These are phyloP conservation scores for Scleroderma citrinum DNA, from an alignment of 768 basidiomycete genomes.

Conservation along the genomic window DNA sequence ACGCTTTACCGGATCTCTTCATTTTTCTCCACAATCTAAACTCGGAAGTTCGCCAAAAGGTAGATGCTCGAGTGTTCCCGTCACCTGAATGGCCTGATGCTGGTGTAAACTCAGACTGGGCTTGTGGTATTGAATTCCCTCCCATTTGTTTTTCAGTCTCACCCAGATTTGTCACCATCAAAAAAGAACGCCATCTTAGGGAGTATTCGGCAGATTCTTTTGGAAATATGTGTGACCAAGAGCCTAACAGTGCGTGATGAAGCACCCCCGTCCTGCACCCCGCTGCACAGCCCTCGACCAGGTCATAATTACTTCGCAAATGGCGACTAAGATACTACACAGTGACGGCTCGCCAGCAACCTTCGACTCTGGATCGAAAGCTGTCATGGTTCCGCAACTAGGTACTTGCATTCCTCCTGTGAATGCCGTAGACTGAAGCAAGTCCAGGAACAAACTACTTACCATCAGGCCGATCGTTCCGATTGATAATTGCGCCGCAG, in stretches of 20 bases:
- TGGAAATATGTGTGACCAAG: slow-evolving; percentile 41
- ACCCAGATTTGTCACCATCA: slow-evolving; percentile 32
- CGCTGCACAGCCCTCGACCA: slow-evolving; percentile 16
- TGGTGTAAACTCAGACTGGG: slow-evolving; percentile 36
- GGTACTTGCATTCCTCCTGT: slow-evolving; percentile 32
- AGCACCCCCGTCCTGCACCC: slow-evolving; percentile 1
- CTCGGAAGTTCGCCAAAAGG: slow-evolving; percentile 43
- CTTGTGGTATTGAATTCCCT: slow-evolving; percentile 64
- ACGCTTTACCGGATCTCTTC: slow-evolving; percentile 49
- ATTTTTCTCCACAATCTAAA: slow-evolving; percentile 52
- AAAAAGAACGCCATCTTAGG: slow-evolving; percentile 43
- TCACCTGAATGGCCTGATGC: slow-evolving; percentile 7
- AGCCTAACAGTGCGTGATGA: slow-evolving; percentile 42
- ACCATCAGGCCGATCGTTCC: slow-evolving; percentile 38
- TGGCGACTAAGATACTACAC: slow-evolving; percentile 62
- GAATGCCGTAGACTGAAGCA: slow-evolving; percentile 5
- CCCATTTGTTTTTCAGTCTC: slow-evolving; percentile 59
- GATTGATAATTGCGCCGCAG: slow-evolving; percentile 37
- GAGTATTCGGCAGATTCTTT: slow-evolving; percentile 46
- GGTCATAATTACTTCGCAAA: slow-evolving; percentile 60
- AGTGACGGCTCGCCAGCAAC: slow-evolving; percentile 59
- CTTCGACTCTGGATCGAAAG: slow-evolving; percentile 59
- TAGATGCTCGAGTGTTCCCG: slow-evolving; percentile 24
- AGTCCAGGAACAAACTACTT: slow-evolving; percentile 33
- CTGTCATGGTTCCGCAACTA: slow-evolving; percentile 61